Percentiles rank a stretch among this genome's conserved stretches.
Evolutionary conservation across 2,329 filamentous ascomycete species (phyloP).

Genomic region (Botrytis byssoidea): DNA sequence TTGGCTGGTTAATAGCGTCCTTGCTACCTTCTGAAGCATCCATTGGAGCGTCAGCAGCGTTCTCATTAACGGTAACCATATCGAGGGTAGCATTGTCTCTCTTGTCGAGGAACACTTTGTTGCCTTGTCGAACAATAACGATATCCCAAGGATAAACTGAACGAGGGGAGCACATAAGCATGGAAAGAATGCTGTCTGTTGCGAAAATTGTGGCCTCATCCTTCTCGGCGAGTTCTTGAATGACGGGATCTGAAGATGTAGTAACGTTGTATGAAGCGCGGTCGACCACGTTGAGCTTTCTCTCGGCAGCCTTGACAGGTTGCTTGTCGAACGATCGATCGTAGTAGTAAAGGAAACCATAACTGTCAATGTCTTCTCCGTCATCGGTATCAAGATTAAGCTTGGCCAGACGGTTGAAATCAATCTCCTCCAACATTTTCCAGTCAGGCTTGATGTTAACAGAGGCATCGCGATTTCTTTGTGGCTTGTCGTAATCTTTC

Average conservation of each 20-base stretch:
- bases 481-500: constrained; percentile 98
- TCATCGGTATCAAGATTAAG: constrained; percentile 93
- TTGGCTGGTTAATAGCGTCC: constrained; percentile 92
- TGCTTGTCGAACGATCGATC: constrained; percentile 94
- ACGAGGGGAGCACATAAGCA: constrained; percentile 97
- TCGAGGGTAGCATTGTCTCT: constrained; percentile 91
- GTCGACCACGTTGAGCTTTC: constrained; percentile 84
- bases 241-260: constrained; percentile 91
- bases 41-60: constrained; percentile 89
- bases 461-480: constrained; percentile 91
- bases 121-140: constrained; percentile 85
- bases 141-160: constrained; percentile 99
- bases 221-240: constrained; percentile 94
- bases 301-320: constrained; percentile 83
- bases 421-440: constrained; percentile 95
- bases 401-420: constrained; percentile 93
- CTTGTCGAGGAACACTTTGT: constrained; percentile 99
- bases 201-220: constrained; percentile 96
- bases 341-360: constrained; percentile 98
- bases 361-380: constrained; percentile 91
- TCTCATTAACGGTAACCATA: constrained; percentile 99
- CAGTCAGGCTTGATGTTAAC: constrained; percentile 96
- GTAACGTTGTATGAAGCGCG: constrained; percentile 98
- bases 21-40: constrained; percentile 91
- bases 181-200: constrained; percentile 94